These are phyloP conservation scores for Lichtheimia ornata DNA, from an alignment of 371 early-diverging fungal genomes.

Conservation along the genomic window DNA sequence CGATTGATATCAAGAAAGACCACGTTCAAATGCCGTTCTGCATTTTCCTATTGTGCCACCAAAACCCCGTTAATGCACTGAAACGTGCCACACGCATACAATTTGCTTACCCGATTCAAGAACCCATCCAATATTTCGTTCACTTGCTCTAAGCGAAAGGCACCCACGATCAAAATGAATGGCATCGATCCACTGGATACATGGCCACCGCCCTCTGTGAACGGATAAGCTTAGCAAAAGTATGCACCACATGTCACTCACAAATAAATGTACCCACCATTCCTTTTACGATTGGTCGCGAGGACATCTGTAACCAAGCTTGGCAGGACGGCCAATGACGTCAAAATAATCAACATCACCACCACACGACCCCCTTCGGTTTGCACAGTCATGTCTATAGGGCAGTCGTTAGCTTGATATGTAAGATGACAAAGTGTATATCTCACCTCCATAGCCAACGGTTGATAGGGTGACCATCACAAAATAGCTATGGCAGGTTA, in stretches of 20 bases:
- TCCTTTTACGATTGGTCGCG: conserved; percentile 55
- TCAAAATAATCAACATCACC: conserved; percentile 69
- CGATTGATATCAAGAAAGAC: conserved; percentile 59
- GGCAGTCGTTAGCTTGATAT: too few relatives aligned
- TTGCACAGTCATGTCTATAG: conserved; percentile 66
- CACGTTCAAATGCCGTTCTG: conserved; percentile 49
- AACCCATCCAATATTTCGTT: conserved; percentile 64
- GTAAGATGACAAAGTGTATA: background rate
- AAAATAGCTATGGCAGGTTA: conserved; percentile 40
- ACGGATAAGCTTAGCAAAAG: background rate
- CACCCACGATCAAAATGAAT: conserved; percentile 67
- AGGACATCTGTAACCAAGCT: conserved; percentile 56
- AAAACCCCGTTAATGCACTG: too few relatives aligned
- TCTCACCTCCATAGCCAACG: conserved; percentile 74
- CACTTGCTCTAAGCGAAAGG: conserved; percentile 55
- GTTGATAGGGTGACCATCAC: conserved; percentile 72
- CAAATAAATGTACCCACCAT: conserved; percentile 29
- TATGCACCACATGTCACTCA: conserved; percentile 7
- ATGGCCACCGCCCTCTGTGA: conserved; percentile 44
- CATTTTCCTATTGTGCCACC: conserved; percentile 22
- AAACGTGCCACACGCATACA: background rate
- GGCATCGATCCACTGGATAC: conserved; percentile 49
- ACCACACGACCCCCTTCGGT: conserved; percentile 63
- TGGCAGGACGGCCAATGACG: conserved; percentile 67
- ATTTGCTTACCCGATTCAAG: conserved; percentile 52